Evolutionary conservation across 202 grass and related monocot species (phyloP).

Genomic region (Elaeis oleifera): DNA sequence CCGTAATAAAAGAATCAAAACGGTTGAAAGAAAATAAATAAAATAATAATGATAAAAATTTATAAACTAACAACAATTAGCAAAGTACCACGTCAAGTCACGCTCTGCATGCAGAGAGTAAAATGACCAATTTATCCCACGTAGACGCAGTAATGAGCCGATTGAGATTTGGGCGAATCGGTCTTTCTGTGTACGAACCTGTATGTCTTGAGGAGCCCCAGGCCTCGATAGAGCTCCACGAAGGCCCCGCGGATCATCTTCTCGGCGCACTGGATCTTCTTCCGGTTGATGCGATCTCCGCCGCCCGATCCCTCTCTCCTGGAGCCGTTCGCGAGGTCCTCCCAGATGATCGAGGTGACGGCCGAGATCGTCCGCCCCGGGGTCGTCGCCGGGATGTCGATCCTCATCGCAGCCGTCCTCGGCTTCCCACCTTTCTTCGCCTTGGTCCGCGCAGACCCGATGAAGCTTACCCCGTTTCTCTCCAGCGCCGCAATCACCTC

Average conservation of each 20-base stretch:
- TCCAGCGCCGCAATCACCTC: constrained; percentile 32
- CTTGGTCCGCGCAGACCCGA: constrained; percentile 6
- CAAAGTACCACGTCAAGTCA: no score
- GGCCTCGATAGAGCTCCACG: constrained; percentile 30
- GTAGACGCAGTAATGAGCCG: background rate
- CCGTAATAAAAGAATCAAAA: background rate
- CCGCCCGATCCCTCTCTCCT: constrained; percentile 13
- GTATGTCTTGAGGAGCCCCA: constrained; percentile 27
- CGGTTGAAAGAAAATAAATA: no score
- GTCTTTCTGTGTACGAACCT: constrained; percentile 11
- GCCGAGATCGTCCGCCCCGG: constrained; percentile 24
- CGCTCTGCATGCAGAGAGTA: no score
- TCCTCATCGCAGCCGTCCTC: constrained; percentile 25
- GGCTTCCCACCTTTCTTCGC: constrained; percentile 23
- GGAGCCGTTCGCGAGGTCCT: constrained; percentile 29
- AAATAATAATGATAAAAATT: no score
- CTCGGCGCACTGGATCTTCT: constrained; percentile 38
- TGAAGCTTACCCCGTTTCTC: constrained; percentile 31
- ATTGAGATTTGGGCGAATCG: background rate
- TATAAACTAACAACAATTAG: no score
- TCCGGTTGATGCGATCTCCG: constrained; percentile 24
- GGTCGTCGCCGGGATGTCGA: constrained; percentile 33
- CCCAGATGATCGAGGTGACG: constrained; percentile 25
- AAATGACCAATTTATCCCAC: background rate
- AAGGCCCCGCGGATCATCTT: constrained; percentile 40